phyloP scores from a whole-genome alignment of 371 early-diverging fungal species.

The Conidiobolus coronatus region DNA sequence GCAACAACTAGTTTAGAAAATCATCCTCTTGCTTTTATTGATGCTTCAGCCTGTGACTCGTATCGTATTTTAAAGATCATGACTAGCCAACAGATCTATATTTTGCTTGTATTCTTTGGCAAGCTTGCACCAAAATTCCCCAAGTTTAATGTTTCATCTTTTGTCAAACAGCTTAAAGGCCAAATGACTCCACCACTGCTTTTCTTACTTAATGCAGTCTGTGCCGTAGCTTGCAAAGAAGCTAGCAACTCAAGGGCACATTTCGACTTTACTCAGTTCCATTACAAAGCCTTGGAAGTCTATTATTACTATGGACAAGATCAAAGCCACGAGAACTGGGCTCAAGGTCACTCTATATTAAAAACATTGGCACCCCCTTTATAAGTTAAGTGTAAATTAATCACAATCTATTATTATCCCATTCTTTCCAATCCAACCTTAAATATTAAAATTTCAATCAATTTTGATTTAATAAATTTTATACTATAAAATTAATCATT shows the following conservation, averaged over 20 bases:
- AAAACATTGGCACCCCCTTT: background rate
- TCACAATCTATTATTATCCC: too few species aligned
- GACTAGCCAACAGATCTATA: conserved; percentile 4
- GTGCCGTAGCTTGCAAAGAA: background rate
- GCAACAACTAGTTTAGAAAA: background rate
- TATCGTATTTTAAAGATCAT: background rate
- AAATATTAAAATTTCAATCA: too few species aligned
- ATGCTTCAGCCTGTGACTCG: background rate
- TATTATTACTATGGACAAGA: background rate
- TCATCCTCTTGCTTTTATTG: background rate
- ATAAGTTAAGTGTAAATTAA: too few species aligned
- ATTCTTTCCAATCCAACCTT: too few species aligned
- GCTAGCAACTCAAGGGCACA: background rate
- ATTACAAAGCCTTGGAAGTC: conserved; percentile 1
- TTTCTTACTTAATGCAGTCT: background rate
- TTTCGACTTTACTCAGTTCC: conserved; percentile 2
- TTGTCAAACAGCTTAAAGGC: background rate
- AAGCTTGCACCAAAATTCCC: background rate
- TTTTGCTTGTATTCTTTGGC: background rate
- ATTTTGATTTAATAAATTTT: too few species aligned
- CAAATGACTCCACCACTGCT: background rate
- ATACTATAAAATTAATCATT: too few species aligned
- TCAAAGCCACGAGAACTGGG: conserved; percentile 1
- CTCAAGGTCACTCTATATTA: background rate
- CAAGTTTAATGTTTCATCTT: background rate